A percentile compares a stretch with the other conserved stretches of the same genome.
phyloP scores from a whole-genome alignment of 2,329 filamentous ascomycete species.

The Alternaria sp. region DNA sequence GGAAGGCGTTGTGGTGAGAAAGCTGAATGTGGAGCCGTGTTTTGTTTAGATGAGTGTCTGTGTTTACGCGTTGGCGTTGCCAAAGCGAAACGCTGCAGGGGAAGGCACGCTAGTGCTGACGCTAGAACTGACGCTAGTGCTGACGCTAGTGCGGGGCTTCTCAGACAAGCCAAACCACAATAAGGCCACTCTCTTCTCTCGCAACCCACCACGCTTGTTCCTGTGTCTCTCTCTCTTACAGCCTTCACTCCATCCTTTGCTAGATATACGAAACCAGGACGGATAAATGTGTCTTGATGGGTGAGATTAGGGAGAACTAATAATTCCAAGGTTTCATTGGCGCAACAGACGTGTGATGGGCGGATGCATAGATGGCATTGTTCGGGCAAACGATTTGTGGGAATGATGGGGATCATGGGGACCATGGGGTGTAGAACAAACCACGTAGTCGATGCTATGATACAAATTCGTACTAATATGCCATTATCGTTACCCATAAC shows the following conservation, averaged over 20 bases:
- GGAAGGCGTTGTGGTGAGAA: slow-evolving; percentile 17
- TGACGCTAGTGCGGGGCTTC: slow-evolving; percentile 20
- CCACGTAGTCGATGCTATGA: not conserved
- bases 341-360: not conserved
- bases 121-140: slow-evolving; percentile 19
- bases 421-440: not conserved
- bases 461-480: not conserved
- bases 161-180: not conserved
- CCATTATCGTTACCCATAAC: slow-evolving; percentile 5
- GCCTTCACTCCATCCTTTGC: no score
- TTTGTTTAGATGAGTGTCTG: slow-evolving; percentile 18
- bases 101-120: slow-evolving; percentile 11
- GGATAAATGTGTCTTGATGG: no score
- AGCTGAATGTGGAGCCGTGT: slow-evolving; percentile 18
- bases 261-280: no score
- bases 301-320: no score
- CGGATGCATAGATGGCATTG: no score
- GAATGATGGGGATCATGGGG: no score
- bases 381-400: no score
- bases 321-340: no score
- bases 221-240: no score
- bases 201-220: no score
- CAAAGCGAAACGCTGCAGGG: slow-evolving; percentile 24
- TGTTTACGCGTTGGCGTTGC: slow-evolving; percentile 26
- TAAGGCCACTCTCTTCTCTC: no score